Evolutionary conservation across 1,284 basidiomycete genomes (phyloP).

Genomic region (Leccinum colubrinum): DNA sequence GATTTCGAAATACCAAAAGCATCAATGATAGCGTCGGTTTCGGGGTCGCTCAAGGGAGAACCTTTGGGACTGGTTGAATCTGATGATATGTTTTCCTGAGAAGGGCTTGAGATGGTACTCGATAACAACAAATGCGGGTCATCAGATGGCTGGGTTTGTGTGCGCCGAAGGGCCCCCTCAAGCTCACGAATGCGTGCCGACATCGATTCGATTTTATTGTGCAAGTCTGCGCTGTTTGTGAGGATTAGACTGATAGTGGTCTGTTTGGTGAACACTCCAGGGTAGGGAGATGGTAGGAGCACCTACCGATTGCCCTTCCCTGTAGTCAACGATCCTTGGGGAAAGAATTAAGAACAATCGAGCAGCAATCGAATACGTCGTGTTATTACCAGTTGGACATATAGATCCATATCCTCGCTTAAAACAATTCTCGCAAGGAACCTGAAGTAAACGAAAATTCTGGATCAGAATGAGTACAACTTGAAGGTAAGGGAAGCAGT

Average conservation of each 20-base stretch:
- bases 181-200: constrained; percentile 54
- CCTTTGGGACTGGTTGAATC: not conserved
- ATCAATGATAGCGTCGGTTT: constrained; percentile 51
- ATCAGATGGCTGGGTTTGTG: constrained; percentile 48
- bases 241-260: constrained; percentile 47
- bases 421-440: constrained; percentile 70
- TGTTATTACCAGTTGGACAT: constrained; percentile 59
- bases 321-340: constrained; percentile 49
- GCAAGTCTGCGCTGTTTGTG: constrained; percentile 64
- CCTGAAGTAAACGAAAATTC: constrained; percentile 33
- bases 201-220: constrained; percentile 58
- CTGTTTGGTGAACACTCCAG: not conserved
- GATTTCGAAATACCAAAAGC: constrained; percentile 48
- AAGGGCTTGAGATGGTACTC: constrained; percentile 16
- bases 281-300: not conserved
- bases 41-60: constrained; percentile 17
- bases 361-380: constrained; percentile 10
- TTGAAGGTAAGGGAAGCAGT: constrained; percentile 1
- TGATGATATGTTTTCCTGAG: constrained; percentile 17
- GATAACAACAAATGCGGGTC: constrained; percentile 46
- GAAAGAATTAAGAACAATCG: constrained; percentile 6
- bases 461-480: not conserved
- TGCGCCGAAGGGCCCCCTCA: constrained; percentile 49
- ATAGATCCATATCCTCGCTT: constrained; percentile 67
- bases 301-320: constrained; percentile 52